Conservation (phyloP, 768 basidiomycete species). For the Peribolospora kevripleyi region DNA sequence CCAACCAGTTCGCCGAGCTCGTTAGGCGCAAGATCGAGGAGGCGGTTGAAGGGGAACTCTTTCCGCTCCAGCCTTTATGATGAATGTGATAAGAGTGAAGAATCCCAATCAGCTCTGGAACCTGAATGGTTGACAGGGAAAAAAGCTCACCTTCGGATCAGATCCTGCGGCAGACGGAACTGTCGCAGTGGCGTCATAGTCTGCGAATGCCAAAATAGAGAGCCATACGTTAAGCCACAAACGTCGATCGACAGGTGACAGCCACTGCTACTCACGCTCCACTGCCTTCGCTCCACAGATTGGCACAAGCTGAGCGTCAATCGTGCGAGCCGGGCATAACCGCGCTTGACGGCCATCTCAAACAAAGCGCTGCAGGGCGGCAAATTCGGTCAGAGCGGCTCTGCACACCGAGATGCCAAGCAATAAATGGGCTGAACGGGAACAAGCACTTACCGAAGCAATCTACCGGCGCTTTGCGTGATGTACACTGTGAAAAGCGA, state of each 20-base stretch:
- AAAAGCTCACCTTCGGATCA: constrained; percentile 27
- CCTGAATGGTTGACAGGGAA: too few relatives aligned
- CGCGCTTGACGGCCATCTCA: constrained; percentile 88
- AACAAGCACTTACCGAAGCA: constrained; percentile 31
- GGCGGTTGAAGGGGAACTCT: constrained; percentile 96
- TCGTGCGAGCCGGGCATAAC: constrained; percentile 88
- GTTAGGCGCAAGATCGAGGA: constrained; percentile 55
- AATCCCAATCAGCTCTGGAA: too few relatives aligned
- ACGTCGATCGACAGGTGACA: constrained; percentile 3
- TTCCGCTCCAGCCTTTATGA: constrained; percentile 65
- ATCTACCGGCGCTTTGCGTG: constrained; percentile 87
- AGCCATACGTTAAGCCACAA: background rate
- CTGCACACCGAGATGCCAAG: too few relatives aligned
- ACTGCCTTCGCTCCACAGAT: constrained; percentile 77
- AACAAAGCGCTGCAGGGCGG: constrained; percentile 39
- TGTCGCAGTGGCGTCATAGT: constrained; percentile 94
- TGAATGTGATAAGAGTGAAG: constrained; percentile 8
- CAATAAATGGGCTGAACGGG: too few relatives aligned
- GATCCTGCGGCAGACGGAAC: constrained; percentile 43
- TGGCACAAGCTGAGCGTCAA: constrained; percentile 83
- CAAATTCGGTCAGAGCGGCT: too few relatives aligned
- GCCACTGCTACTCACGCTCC: constrained; percentile 12
- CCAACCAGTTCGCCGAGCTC: constrained; percentile 91
- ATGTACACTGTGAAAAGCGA: constrained; percentile 89
- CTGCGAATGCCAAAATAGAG: constrained; percentile 40